These are phyloP conservation scores for Neurospora sp. DNA, from an alignment of 495 filamentous ascomycete genomes.

Conservation along the genomic window DNA sequence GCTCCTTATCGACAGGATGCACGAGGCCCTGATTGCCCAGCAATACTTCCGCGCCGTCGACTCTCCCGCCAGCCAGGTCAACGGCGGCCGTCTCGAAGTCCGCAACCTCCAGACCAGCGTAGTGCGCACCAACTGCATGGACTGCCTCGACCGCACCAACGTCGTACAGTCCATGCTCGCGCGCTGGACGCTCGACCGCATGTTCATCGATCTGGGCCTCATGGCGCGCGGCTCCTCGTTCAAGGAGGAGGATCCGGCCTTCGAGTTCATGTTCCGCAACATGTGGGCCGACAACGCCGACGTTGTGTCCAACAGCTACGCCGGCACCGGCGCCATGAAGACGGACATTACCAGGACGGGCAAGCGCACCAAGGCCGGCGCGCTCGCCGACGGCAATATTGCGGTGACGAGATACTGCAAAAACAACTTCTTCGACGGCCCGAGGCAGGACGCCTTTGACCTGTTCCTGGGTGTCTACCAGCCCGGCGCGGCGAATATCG, in stretches of 20 bases:
- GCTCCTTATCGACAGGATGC: conserved; percentile 70
- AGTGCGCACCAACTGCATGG: conserved; percentile 97
- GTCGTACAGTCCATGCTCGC: conserved; percentile 94
- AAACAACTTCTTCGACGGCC: conserved; percentile 91
- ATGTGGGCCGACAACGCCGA: conserved; percentile 98
- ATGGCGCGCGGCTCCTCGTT: conserved; percentile 58
- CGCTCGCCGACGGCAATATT: conserved; percentile 70
- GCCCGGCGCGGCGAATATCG: conserved; percentile 53
- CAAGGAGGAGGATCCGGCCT: conserved; percentile 59
- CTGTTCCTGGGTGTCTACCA: conserved; percentile 81
- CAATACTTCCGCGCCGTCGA: conserved; percentile 90
- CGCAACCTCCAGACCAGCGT: conserved; percentile 73
- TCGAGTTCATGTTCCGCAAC: conserved; percentile 85
- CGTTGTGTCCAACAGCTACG: conserved; percentile 82
- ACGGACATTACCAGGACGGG: conserved; percentile 91
- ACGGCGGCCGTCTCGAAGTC: conserved; percentile 58
- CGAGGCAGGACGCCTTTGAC: conserved; percentile 90
- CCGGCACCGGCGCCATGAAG: conserved; percentile 91
- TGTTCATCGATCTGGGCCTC: conserved; percentile 72
- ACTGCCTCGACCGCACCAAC: conserved; percentile 95
- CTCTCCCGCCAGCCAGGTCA: conserved; percentile 54
- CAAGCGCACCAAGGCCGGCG: conserved; percentile 70
- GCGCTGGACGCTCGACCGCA: conserved; percentile 74
- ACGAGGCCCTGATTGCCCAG: conserved; percentile 58
- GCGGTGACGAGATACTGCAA: conserved; percentile 73